Percentiles rank a stretch among this genome's conserved stretches.
Evolutionary conservation across 192 early-diverging fungal genomes (phyloP).

Genomic region (Linderina pennispora): DNA sequence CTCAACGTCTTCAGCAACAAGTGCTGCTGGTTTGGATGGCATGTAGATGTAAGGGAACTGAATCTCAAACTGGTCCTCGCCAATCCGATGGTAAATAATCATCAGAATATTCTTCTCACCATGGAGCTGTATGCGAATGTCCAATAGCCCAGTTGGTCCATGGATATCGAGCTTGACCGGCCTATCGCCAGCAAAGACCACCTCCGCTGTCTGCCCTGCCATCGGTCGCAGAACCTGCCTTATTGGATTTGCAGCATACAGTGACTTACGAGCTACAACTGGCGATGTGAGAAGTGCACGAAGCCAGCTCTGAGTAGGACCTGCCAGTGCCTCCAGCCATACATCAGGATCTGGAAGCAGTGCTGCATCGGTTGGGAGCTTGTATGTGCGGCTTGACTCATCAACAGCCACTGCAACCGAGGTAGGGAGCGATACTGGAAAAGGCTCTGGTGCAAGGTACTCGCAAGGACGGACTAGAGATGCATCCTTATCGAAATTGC

Average conservation of each 20-base stretch:
- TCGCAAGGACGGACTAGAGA: too few relatives aligned
- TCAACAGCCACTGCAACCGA: neutral
- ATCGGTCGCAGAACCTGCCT: slow-evolving; percentile 54
- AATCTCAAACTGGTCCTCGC: too few relatives aligned
- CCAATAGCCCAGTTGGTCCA: too few relatives aligned
- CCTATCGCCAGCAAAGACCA: neutral
- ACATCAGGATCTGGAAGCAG: slow-evolving; percentile 17
- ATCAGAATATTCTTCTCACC: too few relatives aligned
- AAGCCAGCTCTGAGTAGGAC: slow-evolving; percentile 69
- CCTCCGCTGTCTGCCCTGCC: slow-evolving; percentile 44
- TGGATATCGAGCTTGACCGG: neutral
- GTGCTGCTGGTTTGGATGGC: too few relatives aligned
- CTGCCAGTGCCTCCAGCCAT: slow-evolving; percentile 69
- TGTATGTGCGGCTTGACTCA: slow-evolving; percentile 3
- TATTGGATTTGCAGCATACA: slow-evolving; percentile 53
- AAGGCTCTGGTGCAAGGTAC: slow-evolving; percentile 50
- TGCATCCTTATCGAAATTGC: too few relatives aligned
- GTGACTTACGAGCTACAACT: slow-evolving; percentile 60
- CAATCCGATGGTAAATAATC: too few relatives aligned
- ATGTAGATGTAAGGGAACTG: too few relatives aligned
- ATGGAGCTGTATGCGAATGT: too few relatives aligned
- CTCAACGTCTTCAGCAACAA: too few relatives aligned
- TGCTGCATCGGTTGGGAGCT: neutral
- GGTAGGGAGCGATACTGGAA: neutral
- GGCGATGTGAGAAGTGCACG: slow-evolving; percentile 69